phyloP scores from a whole-genome alignment of 371 early-diverging fungal species.

The Actinomucor elegans region DNA sequence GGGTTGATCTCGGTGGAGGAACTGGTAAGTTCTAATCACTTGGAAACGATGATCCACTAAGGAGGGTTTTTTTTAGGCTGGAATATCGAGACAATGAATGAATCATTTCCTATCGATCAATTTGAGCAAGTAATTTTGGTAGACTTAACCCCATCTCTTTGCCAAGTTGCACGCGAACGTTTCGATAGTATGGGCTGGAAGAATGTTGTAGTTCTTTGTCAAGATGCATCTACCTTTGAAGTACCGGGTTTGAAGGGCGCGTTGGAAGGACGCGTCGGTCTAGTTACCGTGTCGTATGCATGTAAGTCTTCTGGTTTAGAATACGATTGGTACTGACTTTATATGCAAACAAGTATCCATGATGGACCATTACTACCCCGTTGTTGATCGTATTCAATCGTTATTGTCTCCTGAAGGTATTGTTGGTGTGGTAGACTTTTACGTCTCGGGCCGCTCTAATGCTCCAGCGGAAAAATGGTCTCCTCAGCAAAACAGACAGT shows the following conservation, averaged over 20 bases:
- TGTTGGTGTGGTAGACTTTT: conserved; percentile 80
- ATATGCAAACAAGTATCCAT: conserved; percentile 60
- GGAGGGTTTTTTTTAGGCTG: too few relatives aligned
- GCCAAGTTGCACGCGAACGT: conserved; percentile 76
- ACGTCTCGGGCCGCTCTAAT: conserved; percentile 61
- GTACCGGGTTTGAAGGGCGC: conserved; percentile 54
- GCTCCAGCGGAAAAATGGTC: conserved; percentile 60
- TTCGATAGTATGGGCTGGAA: conserved; percentile 75
- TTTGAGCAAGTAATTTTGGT: conserved; percentile 82
- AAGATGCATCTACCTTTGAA: conserved; percentile 72
- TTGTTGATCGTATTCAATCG: conserved; percentile 67
- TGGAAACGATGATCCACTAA: too few relatives aligned
- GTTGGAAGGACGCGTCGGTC: conserved; percentile 63
- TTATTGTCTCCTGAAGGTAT: conserved; percentile 72
- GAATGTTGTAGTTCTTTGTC: conserved; percentile 79
- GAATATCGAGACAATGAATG: conserved; percentile 87
- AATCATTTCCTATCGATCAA: conserved; percentile 66
- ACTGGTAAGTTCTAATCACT: too few relatives aligned
- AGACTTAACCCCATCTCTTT: conserved; percentile 82
- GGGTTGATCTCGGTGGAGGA: conserved; percentile 88
- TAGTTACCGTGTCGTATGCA: conserved; percentile 87
- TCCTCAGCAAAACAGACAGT: conserved; percentile 56
- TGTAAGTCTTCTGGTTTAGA: conserved; percentile 36
- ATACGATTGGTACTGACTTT: background rate
- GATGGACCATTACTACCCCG: conserved; percentile 75